These are phyloP conservation scores for Saksenaea oblongispora DNA, from an alignment of 371 early-diverging fungal species.

Conservation along the genomic window DNA sequence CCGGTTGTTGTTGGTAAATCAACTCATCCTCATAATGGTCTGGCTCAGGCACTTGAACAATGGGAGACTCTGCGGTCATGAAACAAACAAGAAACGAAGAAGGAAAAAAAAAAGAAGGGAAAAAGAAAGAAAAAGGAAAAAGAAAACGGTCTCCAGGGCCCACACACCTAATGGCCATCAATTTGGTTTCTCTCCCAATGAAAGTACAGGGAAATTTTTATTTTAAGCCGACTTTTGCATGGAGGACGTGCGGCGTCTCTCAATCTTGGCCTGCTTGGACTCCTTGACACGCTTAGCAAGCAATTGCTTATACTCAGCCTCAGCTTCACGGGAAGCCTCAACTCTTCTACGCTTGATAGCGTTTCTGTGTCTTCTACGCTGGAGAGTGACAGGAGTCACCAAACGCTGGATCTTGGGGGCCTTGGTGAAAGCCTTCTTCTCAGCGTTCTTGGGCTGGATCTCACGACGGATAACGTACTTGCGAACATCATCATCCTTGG, in stretches of 20 bases:
- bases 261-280: conserved; percentile 72
- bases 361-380: conserved; percentile 88
- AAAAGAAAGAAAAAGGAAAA: background rate
- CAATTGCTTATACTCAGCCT: conserved; percentile 91
- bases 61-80: conserved; percentile 47
- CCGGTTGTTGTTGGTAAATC: conserved; percentile 34
- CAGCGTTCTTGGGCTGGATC: conserved; percentile 84
- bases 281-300: conserved; percentile 94
- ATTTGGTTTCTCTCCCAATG: background rate
- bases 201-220: background rate
- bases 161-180: background rate
- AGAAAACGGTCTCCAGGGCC: background rate
- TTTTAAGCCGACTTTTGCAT: conserved; percentile 55
- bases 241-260: conserved; percentile 40
- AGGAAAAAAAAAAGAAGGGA: background rate
- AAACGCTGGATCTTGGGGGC: conserved; percentile 97
- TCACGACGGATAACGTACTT: conserved; percentile 98
- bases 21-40: conserved; percentile 29
- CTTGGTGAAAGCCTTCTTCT: conserved; percentile 94
- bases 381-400: conserved; percentile 94
- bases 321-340: conserved; percentile 83
- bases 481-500: conserved; percentile 98
- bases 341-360: conserved; percentile 85
- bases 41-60: conserved; percentile 44
- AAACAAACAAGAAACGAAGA: background rate